Evolutionary conservation across 331 rosid genomes (phyloP), one percentile per base, ranked within the genome.

Genomic region (Pyrus hybrid): DNA sequence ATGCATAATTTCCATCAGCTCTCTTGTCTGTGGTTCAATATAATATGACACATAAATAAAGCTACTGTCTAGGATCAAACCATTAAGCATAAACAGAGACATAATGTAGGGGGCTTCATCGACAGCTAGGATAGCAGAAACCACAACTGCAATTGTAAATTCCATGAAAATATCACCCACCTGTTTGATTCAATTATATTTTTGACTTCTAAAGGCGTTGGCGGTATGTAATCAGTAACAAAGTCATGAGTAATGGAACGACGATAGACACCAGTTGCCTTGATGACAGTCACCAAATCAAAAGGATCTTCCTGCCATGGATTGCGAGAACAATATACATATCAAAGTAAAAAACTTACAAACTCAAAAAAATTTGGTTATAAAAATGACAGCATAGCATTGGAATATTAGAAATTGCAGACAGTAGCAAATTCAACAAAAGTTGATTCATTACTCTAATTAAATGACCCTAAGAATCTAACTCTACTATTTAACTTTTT

Each of bases 161-260:
- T 62, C 8, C 23, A 51, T 28, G 16, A 11, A 41, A 61, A 33
- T 37, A 61, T 64, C 66, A 71, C 77, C 66, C 72, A 88, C 98
- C 87, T 81, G 84, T 63, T 20, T 67, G 85, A 35, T 10, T 91
- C 91, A 26, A 67, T 1, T 61, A 84, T 1, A 51, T 79, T 76
- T 70, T 72, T 76, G 51, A 84, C 18, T 81, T 93, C 96, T 14
- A 74, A 72, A 56, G 79, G 80, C 11, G 97, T 82, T 54, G 95
- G 97, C 8, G 85, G 91, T 57, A 93, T 78, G 79, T 79, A 93
- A 85, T 93, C 98, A 18, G 84, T 81, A 69, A 72, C 90, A 72
- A 83, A 87, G 83, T 93, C 91, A 65, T 78, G 86, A 53, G 76
- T 41, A 73, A 79, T 87, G 60, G 93, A 85, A 70, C 93, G 90